phyloP scores from a whole-genome alignment of 495 filamentous ascomycete genomes.

The Penicillium diatomitis region DNA sequence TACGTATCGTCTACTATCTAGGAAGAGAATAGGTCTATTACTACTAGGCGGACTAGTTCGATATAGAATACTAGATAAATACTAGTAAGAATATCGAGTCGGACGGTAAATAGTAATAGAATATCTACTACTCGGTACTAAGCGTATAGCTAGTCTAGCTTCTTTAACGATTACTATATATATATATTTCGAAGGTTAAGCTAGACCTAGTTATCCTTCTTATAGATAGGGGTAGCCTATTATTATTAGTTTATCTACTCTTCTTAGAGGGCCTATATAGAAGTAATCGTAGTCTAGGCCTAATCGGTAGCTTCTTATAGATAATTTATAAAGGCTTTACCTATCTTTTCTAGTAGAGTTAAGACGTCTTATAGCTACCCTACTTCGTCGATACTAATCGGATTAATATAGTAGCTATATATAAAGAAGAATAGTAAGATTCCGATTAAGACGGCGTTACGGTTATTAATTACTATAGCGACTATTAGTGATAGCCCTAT shows the following conservation, averaged over 20 bases:
- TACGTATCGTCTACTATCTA: not conserved
- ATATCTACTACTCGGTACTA: too few species aligned
- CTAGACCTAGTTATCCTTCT: not conserved
- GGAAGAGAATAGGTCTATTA: not conserved
- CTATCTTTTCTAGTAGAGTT: not conserved
- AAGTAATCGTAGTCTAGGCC: too few species aligned
- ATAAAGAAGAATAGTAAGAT: too few species aligned
- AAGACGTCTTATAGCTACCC: not conserved
- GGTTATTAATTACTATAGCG: too few species aligned
- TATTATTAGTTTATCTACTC: not conserved
- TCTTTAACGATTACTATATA: too few species aligned
- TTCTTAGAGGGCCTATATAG: too few species aligned
- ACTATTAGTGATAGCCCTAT: too few species aligned
- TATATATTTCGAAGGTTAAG: too few species aligned
- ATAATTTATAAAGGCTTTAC: not conserved
- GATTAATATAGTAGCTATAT: not conserved
- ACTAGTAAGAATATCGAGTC: not conserved
- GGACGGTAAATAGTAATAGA: not conserved
- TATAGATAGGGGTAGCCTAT: too few species aligned
- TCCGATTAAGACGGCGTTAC: not conserved
- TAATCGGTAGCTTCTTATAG: too few species aligned
- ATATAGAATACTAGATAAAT: not conserved
- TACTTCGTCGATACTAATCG: not conserved
- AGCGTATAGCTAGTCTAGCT: too few species aligned
- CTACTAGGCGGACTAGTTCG: not conserved